Conservation (phyloP, 306 rosid genomes). For the Sphenostylis stenocarpa region DNA sequence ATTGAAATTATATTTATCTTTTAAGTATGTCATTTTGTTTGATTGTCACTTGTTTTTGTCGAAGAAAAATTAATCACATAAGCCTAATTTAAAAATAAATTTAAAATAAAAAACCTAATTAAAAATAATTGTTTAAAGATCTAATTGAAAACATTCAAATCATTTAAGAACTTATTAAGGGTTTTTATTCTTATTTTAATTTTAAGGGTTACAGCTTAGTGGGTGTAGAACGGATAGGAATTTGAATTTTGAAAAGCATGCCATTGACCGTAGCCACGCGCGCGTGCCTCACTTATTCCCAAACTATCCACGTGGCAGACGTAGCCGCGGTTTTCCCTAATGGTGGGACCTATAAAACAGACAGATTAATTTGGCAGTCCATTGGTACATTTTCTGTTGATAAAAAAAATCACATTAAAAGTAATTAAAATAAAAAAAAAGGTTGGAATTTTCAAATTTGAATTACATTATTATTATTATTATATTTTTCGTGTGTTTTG, state of each 20-base stretch:
- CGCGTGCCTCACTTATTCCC: neutral
- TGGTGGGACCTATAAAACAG: constrained; percentile 26
- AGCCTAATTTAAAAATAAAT: too few species aligned
- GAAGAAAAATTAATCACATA: too few species aligned
- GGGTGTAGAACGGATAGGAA: neutral
- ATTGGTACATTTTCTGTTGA: neutral
- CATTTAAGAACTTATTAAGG: too few species aligned
- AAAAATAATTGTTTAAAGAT: too few species aligned
- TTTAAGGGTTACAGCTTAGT: too few species aligned
- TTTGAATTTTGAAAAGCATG: constrained; percentile 45
- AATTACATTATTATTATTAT: neutral
- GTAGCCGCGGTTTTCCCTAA: neutral
- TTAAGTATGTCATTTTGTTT: too few species aligned
- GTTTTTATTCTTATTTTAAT: too few species aligned
- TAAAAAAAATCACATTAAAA: too few species aligned
- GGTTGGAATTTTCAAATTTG: neutral
- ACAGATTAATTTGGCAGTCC: neutral
- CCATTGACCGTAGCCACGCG: neutral
- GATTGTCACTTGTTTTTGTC: too few species aligned
- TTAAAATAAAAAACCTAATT: too few species aligned
- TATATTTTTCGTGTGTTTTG: neutral
- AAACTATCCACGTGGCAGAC: constrained; percentile 38
- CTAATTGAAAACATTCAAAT: too few species aligned
- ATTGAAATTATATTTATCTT: too few species aligned
- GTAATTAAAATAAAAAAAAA: neutral